A percentile compares a stretch with the other conserved stretches of the same genome.
Conservation (phyloP, 805 yeast genomes). For the Kuraishia hungarica region DNA sequence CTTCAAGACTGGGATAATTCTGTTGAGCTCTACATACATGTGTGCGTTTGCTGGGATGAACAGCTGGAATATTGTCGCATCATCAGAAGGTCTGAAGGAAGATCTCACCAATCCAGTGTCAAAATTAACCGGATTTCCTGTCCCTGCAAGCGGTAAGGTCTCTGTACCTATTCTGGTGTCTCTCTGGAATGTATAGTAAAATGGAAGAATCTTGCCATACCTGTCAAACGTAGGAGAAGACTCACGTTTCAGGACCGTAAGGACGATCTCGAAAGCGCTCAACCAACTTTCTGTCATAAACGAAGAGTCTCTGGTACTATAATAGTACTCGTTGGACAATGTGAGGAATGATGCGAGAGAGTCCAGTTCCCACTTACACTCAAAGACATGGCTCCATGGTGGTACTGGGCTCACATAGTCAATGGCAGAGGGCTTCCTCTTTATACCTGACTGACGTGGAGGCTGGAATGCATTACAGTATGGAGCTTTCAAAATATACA, state of each 20-base stretch:
- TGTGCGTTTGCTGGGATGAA: slow-evolving; percentile 85
- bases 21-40: slow-evolving; percentile 52
- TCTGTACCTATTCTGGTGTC: slow-evolving; percentile 72
- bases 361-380: slow-evolving; percentile 86
- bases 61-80: slow-evolving; percentile 71
- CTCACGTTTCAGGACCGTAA: slow-evolving; percentile 50
- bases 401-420: slow-evolving; percentile 68
- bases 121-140: slow-evolving; percentile 74
- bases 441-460: slow-evolving; percentile 45
- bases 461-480: slow-evolving; percentile 93
- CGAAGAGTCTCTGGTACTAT: slow-evolving; percentile 39
- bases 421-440: slow-evolving; percentile 39
- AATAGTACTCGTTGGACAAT: slow-evolving; percentile 61
- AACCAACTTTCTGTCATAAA: slow-evolving; percentile 47
- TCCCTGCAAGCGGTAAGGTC: slow-evolving; percentile 69
- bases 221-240: slow-evolving; percentile 50
- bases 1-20: slow-evolving; percentile 20
- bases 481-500: slow-evolving; percentile 53
- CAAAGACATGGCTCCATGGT: slow-evolving; percentile 67
- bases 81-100: slow-evolving; percentile 86
- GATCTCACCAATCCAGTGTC: slow-evolving; percentile 69
- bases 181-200: slow-evolving; percentile 63
- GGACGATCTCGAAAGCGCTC: slow-evolving; percentile 42
- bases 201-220: slow-evolving; percentile 37
- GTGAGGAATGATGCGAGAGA: slow-evolving; percentile 78